Percentiles rank a stretch among this genome's conserved stretches.
These are phyloP conservation scores for Dovyalis caffra DNA, from an alignment of 345 rosid genomes.

Conservation along the genomic window DNA sequence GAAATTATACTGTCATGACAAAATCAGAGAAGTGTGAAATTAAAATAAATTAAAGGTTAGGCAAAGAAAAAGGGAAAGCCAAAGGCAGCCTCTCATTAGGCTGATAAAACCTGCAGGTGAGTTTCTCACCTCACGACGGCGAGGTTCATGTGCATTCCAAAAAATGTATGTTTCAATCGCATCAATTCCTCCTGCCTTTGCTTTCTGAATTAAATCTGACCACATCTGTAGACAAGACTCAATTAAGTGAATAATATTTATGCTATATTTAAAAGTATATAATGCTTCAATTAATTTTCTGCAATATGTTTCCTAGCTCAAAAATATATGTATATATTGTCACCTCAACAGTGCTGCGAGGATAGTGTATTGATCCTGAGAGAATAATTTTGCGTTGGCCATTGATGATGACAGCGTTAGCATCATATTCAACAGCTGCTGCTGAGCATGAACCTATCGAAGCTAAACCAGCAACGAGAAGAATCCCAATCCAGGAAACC, in stretches of 20 bases:
- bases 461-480: slow-evolving; percentile 6
- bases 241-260: no score
- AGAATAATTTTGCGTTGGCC: slow-evolving; percentile 43
- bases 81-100: no score
- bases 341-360: slow-evolving; percentile 52
- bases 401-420: slow-evolving; percentile 44
- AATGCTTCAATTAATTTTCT: no score
- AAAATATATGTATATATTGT: no score
- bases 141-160: slow-evolving; percentile 56
- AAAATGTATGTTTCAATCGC: slow-evolving; percentile 54
- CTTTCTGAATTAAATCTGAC: slow-evolving; percentile 48
- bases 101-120: no score
- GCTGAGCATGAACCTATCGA: slow-evolving; percentile 10
- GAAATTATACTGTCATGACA: slow-evolving; percentile 18
- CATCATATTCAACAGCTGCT: slow-evolving; percentile 24
- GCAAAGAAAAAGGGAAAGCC: no score
- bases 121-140: slow-evolving; percentile 31
- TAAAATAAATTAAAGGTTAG: no score
- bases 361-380: slow-evolving; percentile 51
- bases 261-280: no score
- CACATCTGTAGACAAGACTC: slow-evolving; percentile 43
- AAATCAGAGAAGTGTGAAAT: no score
- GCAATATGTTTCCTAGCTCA: no score
- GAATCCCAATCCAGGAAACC: neutral
- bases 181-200: slow-evolving; percentile 56